Base-by-base conservation (phyloP, 805 yeast species). In the Novakomyces olei region DNA sequence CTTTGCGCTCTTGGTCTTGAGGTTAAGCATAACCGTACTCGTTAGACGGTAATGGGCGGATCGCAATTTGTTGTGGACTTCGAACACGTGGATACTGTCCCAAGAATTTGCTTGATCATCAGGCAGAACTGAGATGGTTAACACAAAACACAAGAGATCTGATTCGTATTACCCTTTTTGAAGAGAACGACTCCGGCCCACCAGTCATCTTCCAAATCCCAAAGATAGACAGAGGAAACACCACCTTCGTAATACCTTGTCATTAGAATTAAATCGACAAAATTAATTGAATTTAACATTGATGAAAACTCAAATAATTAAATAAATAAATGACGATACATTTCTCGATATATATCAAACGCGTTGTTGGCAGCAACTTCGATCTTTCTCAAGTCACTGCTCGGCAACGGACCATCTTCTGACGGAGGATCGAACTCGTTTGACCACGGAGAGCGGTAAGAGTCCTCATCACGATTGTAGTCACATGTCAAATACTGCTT, bases 71-170 rank as follows among this genome's bases (percentile, higher is more conserved):
- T 53, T 42, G 29, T 57, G 60, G 5, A 73, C 72, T 51, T 85
- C 95, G 41, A 88, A 66, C 6, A 85, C 96, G 51, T 85, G 96
- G 40, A 85, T 77, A 34, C 88, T 70, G 52, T 88, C 93, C 98
- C 98, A 85, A 9, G 20, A 29, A 5, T 10, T 3, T 10, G 12
- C 7, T n/a, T n/a, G n/a, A n/a, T n/a, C n/a, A n/a, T n/a, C n/a
- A n/a, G n/a, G 8, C 17, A 23, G 23, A 5, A 19, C 9, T 3
- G 16, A 15, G 1, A n/a, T 10, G 8, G 10, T 10, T 14, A 4
- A 2, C 12, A 17, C 20, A 12, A 2, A 7, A 4, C 14, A 34
- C 38, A 43, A n/a, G n/a, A n/a, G n/a, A n/a, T n/a, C n/a, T n/a
- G n/a, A n/a, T n/a, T n/a, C n/a, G n/a, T n/a, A n/a, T n/a, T 45